Evolutionary conservation across 768 basidiomycete species (phyloP).

Genomic region (Suillus subluteus): DNA sequence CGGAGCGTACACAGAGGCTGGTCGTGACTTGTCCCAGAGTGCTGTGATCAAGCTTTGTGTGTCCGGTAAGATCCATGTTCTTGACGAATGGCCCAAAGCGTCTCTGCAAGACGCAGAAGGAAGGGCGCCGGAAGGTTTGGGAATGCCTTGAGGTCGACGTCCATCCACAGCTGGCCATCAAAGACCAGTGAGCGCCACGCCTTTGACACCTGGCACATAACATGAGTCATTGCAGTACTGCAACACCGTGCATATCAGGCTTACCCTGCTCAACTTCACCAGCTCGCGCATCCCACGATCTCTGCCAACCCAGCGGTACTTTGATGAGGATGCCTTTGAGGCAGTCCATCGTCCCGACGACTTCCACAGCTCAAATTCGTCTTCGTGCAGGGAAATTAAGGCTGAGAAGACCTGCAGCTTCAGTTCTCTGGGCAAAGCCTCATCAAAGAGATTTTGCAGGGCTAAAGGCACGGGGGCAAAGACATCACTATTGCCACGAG

Average conservation of each 20-base stretch:
- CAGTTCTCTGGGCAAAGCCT: slow-evolving; percentile 71
- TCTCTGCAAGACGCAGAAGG: slow-evolving; percentile 53
- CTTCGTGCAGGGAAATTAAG: slow-evolving; percentile 61
- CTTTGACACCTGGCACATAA: slow-evolving; percentile 65
- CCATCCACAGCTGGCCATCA: slow-evolving; percentile 87
- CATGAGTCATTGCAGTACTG: slow-evolving; percentile 17
- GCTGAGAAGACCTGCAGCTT: slow-evolving; percentile 59
- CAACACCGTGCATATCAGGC: slow-evolving; percentile 27
- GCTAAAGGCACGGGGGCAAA: slow-evolving; percentile 52
- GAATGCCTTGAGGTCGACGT: slow-evolving; percentile 65
- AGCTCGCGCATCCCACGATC: slow-evolving; percentile 78
- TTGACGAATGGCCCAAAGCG: slow-evolving; percentile 69
- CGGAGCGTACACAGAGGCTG: slow-evolving; percentile 50
- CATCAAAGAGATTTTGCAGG: slow-evolving; percentile 67
- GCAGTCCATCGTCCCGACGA: slow-evolving; percentile 60
- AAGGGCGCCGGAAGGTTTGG: slow-evolving; percentile 55
- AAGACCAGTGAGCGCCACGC: slow-evolving; percentile 74
- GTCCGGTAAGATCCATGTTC: slow-evolving; percentile 65
- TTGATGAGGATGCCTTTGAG: slow-evolving; percentile 60
- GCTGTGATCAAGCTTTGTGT: slow-evolving; percentile 51
- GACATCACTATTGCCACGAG: slow-evolving; percentile 48
- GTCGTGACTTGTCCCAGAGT: slow-evolving; percentile 57
- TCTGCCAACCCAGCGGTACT: slow-evolving; percentile 74
- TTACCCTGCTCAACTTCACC: slow-evolving; percentile 77
- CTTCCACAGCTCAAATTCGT: slow-evolving; percentile 53